These are phyloP conservation scores for Zygosaccharomyces kombuchaensis DNA, from an alignment of 805 yeast species.

Conservation along the genomic window DNA sequence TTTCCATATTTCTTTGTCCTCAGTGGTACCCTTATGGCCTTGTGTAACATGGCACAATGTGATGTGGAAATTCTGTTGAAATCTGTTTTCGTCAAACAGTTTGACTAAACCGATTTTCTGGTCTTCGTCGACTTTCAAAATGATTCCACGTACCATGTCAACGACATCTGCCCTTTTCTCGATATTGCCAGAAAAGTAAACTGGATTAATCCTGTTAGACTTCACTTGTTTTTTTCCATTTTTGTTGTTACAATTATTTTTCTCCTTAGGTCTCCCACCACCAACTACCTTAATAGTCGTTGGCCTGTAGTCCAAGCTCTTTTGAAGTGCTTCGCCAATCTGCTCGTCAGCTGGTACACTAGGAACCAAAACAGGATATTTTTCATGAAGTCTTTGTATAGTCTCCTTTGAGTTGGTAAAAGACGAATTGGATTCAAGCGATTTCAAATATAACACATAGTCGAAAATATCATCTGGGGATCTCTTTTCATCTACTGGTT, in stretches of 20 bases:
- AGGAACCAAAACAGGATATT: conserved; percentile 44
- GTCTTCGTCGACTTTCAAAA: conserved; percentile 1
- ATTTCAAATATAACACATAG: conserved; percentile 53
- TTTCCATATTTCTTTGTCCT: conserved; percentile 29
- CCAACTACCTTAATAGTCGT: conserved; percentile 38
- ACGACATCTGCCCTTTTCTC: conserved; percentile 15
- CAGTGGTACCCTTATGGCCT: conserved; percentile 29
- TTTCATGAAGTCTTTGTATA: conserved; percentile 36
- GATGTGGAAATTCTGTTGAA: conserved; percentile 59
- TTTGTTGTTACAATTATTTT: conserved; percentile 10
- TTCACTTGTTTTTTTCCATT: conserved; percentile 8
- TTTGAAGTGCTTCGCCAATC: conserved; percentile 44
- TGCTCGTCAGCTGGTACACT: conserved; percentile 40
- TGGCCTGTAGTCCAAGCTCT: conserved; percentile 56
- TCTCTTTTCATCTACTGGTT: conserved; percentile 44
- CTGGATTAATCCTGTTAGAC: conserved; percentile 31
- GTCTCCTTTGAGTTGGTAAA: conserved; percentile 46
- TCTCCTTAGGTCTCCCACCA: conserved; percentile 6
- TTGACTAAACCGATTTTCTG: conserved; percentile 20
- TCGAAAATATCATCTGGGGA: conserved; percentile 70
- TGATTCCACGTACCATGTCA: conserved; percentile 15
- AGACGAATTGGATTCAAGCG: conserved; percentile 42
- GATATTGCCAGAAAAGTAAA: conserved; percentile 45
- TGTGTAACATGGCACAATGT: conserved; percentile 52
- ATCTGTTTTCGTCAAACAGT: conserved; percentile 34